phyloP scores from a whole-genome alignment of 768 basidiomycete species.

The Suillus subluteus region DNA sequence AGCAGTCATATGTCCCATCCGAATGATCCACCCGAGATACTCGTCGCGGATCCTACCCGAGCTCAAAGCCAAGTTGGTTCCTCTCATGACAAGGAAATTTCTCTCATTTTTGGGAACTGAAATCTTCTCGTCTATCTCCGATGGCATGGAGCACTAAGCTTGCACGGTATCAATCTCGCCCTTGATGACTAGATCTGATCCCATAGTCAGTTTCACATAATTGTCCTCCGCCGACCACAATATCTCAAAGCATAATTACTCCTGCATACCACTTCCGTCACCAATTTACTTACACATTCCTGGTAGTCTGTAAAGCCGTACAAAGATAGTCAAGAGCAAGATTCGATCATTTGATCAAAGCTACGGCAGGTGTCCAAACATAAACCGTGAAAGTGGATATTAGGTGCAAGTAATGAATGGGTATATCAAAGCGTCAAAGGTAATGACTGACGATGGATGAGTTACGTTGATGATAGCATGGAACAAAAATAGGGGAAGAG shows the following conservation, averaged over 20 bases:
- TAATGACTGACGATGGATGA: constrained; percentile 37
- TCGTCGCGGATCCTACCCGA: not conserved
- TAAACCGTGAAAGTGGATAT: constrained; percentile 37
- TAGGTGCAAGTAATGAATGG: constrained; percentile 38
- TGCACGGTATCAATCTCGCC: not conserved
- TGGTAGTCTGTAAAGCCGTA: constrained; percentile 31
- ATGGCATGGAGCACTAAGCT: too few relatives aligned
- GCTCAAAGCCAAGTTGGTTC: not conserved
- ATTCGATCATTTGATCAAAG: constrained; percentile 28
- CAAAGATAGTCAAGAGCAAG: constrained; percentile 31
- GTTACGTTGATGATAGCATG: constrained; percentile 31
- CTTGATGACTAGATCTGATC: not conserved
- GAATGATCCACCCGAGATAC: not conserved
- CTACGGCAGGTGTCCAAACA: constrained; percentile 27
- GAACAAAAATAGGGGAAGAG: constrained; percentile 22
- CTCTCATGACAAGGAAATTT: not conserved
- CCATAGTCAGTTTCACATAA: constrained; percentile 2
- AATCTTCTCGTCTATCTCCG: not conserved
- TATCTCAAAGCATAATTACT: constrained; percentile 18
- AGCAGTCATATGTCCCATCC: not conserved
- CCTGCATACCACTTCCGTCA: constrained; percentile 13
- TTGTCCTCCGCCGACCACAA: constrained; percentile 6
- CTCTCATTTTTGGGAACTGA: not conserved
- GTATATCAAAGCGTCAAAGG: constrained; percentile 43
- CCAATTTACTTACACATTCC: constrained; percentile 33